phyloP scores from a whole-genome alignment of 1,284 basidiomycete genomes.

The Puccinia horiana region DNA sequence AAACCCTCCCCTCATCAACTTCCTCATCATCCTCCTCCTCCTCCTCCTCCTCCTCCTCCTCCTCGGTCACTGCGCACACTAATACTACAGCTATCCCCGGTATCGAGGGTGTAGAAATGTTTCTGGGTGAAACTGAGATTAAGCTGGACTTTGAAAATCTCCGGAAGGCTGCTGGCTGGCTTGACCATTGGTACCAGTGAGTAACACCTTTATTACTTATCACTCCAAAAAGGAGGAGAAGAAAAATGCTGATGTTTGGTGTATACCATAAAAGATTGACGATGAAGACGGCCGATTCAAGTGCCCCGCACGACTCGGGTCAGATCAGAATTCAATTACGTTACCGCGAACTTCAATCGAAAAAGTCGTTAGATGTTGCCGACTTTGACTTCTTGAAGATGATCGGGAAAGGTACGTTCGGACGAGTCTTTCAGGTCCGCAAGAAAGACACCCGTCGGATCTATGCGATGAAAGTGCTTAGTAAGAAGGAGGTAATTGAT shows the following conservation, averaged over 20 bases:
- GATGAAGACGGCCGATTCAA: slow-evolving; percentile 7
- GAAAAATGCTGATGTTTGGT: neutral
- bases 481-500: slow-evolving; percentile 96
- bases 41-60: neutral
- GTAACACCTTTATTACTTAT: neutral
- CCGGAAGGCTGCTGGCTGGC: slow-evolving; percentile 68
- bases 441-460: slow-evolving; percentile 97
- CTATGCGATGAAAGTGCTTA: slow-evolving; percentile 99
- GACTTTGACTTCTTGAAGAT: slow-evolving; percentile 99
- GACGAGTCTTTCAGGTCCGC: slow-evolving; percentile 94
- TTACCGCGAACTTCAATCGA: slow-evolving; percentile 50
- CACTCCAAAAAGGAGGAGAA: neutral
- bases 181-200: slow-evolving; percentile 90
- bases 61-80: too few species aligned
- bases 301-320: slow-evolving; percentile 3
- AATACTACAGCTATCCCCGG: slow-evolving; percentile 20
- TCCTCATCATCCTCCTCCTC: neutral
- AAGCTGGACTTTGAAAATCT: slow-evolving; percentile 79
- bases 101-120: slow-evolving; percentile 71
- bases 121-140: slow-evolving; percentile 87
- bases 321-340: slow-evolving; percentile 39
- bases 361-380: slow-evolving; percentile 58
- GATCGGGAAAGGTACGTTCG: slow-evolving; percentile 97
- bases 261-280: slow-evolving; percentile 50
- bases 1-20: neutral